These are phyloP conservation scores for Cryphonectria parasitica DNA, from an alignment of 2,329 filamentous ascomycete species.

Conservation along the genomic window DNA sequence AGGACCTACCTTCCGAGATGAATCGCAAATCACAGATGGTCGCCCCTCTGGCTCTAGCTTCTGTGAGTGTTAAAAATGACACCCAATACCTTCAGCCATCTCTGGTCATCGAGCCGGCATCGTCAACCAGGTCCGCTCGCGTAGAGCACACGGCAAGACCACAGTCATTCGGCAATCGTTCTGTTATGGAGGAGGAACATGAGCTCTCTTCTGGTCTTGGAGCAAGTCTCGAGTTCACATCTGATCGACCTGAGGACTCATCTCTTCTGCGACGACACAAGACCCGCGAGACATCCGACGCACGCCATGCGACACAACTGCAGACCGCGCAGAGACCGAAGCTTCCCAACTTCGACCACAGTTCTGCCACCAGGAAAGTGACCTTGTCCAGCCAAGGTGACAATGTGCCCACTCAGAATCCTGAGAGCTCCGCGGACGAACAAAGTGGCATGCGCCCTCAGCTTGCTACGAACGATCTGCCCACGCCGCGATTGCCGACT, in stretches of 20 bases:
- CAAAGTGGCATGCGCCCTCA: background rate
- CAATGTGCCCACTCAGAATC: background rate
- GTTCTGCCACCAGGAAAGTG: background rate
- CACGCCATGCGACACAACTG: background rate
- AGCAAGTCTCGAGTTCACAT: background rate
- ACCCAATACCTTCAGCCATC: background rate
- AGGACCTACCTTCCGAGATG: background rate
- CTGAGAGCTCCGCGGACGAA: background rate
- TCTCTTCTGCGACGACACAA: background rate
- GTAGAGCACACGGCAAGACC: no score
- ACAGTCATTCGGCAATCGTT: background rate
- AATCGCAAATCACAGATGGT: conserved; percentile 11
- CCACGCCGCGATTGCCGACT: background rate
- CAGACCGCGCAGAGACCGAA: background rate
- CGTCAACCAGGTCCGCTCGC: background rate
- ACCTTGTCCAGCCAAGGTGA: background rate
- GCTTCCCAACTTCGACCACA: background rate
- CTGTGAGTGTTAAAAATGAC: background rate
- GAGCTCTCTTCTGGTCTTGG: background rate
- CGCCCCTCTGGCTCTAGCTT: background rate
- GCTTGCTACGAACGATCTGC: background rate
- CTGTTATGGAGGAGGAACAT: background rate
- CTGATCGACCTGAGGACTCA: background rate
- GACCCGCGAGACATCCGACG: background rate
- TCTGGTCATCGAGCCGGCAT: background rate